phyloP scores from a whole-genome alignment of 805 yeast species.

The Starmerella apis region DNA sequence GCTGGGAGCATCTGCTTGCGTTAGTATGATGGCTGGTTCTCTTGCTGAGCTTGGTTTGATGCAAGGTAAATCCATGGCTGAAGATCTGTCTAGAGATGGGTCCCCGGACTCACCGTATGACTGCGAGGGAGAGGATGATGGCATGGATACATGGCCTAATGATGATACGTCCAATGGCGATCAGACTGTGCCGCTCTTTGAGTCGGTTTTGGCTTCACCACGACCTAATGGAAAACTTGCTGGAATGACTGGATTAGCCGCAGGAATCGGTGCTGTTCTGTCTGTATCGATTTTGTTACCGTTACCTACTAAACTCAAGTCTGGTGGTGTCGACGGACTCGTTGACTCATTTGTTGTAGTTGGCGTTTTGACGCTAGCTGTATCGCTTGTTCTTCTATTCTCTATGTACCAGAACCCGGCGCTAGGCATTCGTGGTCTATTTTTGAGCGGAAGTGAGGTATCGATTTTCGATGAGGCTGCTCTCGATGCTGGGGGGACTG shows the following conservation, averaged over 20 bases:
- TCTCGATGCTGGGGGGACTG: constrained; percentile 23
- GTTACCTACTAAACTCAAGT: constrained; percentile 51
- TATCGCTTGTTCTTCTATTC: constrained; percentile 34
- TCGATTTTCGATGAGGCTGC: constrained; percentile 29
- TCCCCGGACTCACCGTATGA: background rate
- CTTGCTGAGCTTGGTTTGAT: constrained; percentile 37
- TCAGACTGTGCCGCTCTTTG: constrained; percentile 15
- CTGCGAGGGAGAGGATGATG: background rate
- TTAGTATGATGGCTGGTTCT: constrained; percentile 52
- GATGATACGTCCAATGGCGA: constrained; percentile 9
- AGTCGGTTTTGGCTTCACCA: constrained; percentile 11
- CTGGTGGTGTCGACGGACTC: constrained; percentile 10
- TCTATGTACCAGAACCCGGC: constrained; percentile 40
- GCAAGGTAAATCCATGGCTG: background rate
- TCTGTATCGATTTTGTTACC: constrained; percentile 46
- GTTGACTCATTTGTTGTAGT: constrained; percentile 38
- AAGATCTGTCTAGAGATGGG: background rate
- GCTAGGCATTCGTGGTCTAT: constrained; percentile 29
- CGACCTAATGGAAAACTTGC: constrained; percentile 45
- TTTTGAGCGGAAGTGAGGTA: constrained; percentile 24
- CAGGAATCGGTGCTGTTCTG: constrained; percentile 40
- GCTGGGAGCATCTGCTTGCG: constrained; percentile 45
- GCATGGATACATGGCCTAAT: background rate
- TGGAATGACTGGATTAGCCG: constrained; percentile 44
- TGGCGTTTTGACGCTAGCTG: constrained; percentile 1